Evolutionary conservation across 495 filamentous ascomycete species (phyloP).

Genomic region (Aspergillus panamensis): DNA sequence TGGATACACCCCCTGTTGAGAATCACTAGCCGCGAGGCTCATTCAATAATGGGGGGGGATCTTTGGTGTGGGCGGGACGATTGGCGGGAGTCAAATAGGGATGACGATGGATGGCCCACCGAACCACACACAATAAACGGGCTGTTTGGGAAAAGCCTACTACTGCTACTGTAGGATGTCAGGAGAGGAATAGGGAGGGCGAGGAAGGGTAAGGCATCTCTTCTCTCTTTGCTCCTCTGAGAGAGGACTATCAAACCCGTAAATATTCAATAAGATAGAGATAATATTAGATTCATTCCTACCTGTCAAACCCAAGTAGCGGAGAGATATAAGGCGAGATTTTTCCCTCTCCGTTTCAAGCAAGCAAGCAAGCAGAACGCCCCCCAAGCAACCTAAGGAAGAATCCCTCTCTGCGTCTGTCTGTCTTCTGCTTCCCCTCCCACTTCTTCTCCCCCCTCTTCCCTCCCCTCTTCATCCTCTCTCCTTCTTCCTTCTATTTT

Average conservation of each 20-base stretch:
- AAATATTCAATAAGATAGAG: not conserved
- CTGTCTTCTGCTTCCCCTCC: slow-evolving; percentile 5
- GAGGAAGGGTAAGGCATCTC: not conserved
- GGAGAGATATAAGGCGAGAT: too few relatives aligned
- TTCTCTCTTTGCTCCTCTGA: not conserved
- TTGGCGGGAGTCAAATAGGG: slow-evolving; percentile 43
- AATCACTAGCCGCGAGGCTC: slow-evolving; percentile 19
- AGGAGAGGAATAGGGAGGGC: slow-evolving; percentile 19
- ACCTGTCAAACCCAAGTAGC: not conserved
- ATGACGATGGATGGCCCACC: slow-evolving; percentile 46
- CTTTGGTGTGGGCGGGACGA: slow-evolving; percentile 28
- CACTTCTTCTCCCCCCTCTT: slow-evolving; percentile 35
- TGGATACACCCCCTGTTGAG: not conserved
- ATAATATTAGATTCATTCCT: too few relatives aligned
- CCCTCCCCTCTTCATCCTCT: slow-evolving; percentile 11
- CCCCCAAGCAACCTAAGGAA: not conserved
- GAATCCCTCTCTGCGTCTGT: not conserved
- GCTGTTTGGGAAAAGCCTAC: not conserved
- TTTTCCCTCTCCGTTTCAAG: not conserved
- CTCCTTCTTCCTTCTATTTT: slow-evolving; percentile 20
- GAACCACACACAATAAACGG: slow-evolving; percentile 41
- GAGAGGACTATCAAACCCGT: not conserved
- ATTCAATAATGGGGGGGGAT: slow-evolving; percentile 22
- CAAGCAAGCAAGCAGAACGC: not conserved
- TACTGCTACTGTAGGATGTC: not conserved